Conservation (phyloP, 2,329 filamentous ascomycete species). For the Trichoderma koningiopsis region DNA sequence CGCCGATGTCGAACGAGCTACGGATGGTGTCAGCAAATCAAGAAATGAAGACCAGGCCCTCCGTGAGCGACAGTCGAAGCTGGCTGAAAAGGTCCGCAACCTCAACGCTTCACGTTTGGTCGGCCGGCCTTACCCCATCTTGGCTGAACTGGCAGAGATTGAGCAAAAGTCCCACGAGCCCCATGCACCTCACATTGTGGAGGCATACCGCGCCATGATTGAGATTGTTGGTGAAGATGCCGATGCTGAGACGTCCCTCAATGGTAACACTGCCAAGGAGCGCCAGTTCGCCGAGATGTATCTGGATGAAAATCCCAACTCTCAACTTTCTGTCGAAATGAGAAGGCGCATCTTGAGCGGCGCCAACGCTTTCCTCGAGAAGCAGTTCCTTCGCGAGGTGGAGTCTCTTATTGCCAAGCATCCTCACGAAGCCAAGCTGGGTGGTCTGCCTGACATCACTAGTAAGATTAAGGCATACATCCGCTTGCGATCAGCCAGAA, state of each 20-base stretch:
- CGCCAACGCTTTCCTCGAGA: slow-evolving; percentile 78
- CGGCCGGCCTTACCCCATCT: slow-evolving; percentile 69
- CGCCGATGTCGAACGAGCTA: slow-evolving; percentile 65
- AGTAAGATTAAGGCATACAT: slow-evolving; percentile 95
- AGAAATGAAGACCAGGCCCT: slow-evolving; percentile 70
- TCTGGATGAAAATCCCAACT: slow-evolving; percentile 71
- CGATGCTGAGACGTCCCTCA: slow-evolving; percentile 58
- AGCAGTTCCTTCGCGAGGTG: slow-evolving; percentile 75
- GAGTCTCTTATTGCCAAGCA: slow-evolving; percentile 79
- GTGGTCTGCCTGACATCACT: slow-evolving; percentile 82
- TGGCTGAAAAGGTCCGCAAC: slow-evolving; percentile 75
- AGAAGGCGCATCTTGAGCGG: slow-evolving; percentile 80
- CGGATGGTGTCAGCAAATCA: slow-evolving; percentile 49
- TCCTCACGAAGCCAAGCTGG: slow-evolving; percentile 84
- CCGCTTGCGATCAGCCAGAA: slow-evolving; percentile 74
- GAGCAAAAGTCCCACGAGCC: slow-evolving; percentile 71
- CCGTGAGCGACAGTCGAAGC: slow-evolving; percentile 81
- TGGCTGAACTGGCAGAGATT: slow-evolving; percentile 74
- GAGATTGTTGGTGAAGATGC: slow-evolving; percentile 75
- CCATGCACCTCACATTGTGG: slow-evolving; percentile 72
- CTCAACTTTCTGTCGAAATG: slow-evolving; percentile 64
- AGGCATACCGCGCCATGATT: slow-evolving; percentile 80
- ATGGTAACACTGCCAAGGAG: slow-evolving; percentile 69
- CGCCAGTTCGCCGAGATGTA: slow-evolving; percentile 78
- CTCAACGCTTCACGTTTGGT: slow-evolving; percentile 74